Base-by-base conservation (phyloP, 2,329 filamentous ascomycete genomes). In the Penicillium sclerotigenum region DNA sequence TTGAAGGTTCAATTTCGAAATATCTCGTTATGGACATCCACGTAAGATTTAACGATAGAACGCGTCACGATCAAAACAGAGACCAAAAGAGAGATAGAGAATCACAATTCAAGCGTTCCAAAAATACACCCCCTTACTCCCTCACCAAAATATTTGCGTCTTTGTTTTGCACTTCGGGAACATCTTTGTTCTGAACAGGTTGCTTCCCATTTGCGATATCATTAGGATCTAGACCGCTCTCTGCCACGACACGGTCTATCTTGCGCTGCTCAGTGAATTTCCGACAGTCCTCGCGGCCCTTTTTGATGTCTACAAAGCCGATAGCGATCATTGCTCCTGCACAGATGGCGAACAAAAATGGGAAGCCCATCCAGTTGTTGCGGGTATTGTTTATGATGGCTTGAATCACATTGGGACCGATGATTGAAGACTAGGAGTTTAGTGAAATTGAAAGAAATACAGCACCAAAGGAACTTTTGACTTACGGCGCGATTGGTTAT, bases 291-390 rank as follows among this genome's bases (percentile, higher is more conserved):
- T 72, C 70, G 18, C 74, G 69, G 2, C 74, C 75, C 38, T 76
- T 75, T 26, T 76, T 72, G 24, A 77, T 56, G 60, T 77, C 68
- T 31, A 77, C 70, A 40, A 76, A 75, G 29, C 63, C 69, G 36
- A 77, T 75, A 0, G 68, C 65, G 20, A 76, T 68, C 63, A 72
- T 75, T 0, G 75, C 74, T 6, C 62, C 66, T 1, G 65, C 43
- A 33, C 73, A 76, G 4, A 77, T 64, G 1, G 72, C 65, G 52
- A 76, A 76, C 1, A 77, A 59, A 41, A 78, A 78, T 5, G 73
- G 75, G 48, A 77, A 78, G 5, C 74, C 74, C 69, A 75, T 75
- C 74, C 74, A 77, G 33, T 74, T 75, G 38, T 77, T 77, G 28
- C 72, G 70, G 0, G 73, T 73, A 31, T 66, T 49, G 47, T 77